Conservation (phyloP, 2,329 filamentous ascomycete species). For the Teratosphaeria gauchensis region DNA sequence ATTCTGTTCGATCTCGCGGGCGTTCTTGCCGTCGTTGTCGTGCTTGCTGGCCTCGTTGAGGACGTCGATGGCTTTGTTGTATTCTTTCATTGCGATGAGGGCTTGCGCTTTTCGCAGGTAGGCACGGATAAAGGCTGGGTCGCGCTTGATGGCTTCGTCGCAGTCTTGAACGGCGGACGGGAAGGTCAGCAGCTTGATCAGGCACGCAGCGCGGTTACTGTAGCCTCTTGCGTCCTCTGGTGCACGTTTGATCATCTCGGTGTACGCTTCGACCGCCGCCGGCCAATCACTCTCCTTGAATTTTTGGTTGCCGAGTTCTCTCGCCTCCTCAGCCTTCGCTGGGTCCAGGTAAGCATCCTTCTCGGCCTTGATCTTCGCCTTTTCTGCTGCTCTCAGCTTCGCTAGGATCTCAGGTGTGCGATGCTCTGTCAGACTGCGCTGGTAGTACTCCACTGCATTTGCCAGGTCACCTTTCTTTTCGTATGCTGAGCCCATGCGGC, state of each 20-base stretch:
- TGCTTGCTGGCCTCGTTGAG: conserved; percentile 71
- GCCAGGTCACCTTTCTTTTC: conserved; percentile 77
- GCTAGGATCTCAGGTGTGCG: conserved; percentile 86
- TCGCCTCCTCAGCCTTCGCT: conserved; percentile 86
- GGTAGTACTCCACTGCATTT: conserved; percentile 79
- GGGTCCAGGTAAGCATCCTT: conserved; percentile 79
- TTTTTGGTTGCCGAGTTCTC: conserved; percentile 87
- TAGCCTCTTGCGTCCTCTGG: conserved; percentile 89
- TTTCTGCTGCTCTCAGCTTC: conserved; percentile 87
- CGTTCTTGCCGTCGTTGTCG: conserved; percentile 70
- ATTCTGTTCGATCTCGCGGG: conserved; percentile 85
- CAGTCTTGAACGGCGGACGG: conserved; percentile 90
- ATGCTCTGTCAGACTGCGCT: conserved; percentile 91
- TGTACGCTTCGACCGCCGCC: conserved; percentile 85
- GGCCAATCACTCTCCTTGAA: conserved; percentile 98
- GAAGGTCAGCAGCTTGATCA: conserved; percentile 94
- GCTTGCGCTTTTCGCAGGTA: conserved; percentile 96
- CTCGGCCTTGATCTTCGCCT: conserved; percentile 66
- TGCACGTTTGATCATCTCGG: conserved; percentile 92
- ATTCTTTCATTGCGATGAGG: conserved; percentile 95
- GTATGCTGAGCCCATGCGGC: conserved; percentile 85
- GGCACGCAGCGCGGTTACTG: conserved; percentile 92
- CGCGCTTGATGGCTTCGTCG: conserved; percentile 79
- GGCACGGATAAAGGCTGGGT: conserved; percentile 84
- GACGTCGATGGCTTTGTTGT: conserved; percentile 85